Evolutionary conservation across 306 rosid genomes (phyloP), one percentile per base, ranked within the genome.

Genomic region (Hylodesmum podocarpum): DNA sequence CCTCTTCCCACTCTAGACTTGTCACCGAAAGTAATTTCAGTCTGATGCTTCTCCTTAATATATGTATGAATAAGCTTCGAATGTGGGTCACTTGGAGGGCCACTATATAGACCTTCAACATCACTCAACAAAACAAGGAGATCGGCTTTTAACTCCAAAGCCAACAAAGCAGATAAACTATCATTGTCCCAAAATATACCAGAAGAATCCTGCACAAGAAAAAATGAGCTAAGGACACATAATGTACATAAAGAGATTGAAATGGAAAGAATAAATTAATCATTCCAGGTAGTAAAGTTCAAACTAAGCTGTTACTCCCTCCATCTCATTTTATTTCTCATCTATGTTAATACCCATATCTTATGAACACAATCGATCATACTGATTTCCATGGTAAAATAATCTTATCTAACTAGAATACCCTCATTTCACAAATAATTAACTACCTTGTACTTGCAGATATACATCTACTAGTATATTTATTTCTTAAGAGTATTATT

Each of bases 111-210:
- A 77, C 99, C 99, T 7, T 92, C 99, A 12, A 96, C 99, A 73
- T 96, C 99, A 70, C 99, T 96, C 88, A 96, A 88, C 81, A 96
- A 88, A 81, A 96, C 78, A 82, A 96, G 98, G 79, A 96, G 92
- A 84, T 93, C 99, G 69, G 99, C 99, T 80, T 93, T 93, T 66
- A 96, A 80, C 86, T 96, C 99, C 90, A 96, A 85, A 80, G 98
- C 97, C 86, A 96, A 82, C 36, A 96, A 87, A 78, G 99, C 99
- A 18, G 99, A 89, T 85, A 96, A 91, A 89, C 99, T 96, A 84
- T 96, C 99, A 78, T 96, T 96, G 77, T 96, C 99, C 99, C 99
- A 96, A 88, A 96, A 96, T 83, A 96, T 96, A 73, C 99, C 99
- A 83, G 97, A 96, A 69, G 98, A 89, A 79, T 96, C 99, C 97